Evolutionary conservation across 208 protist species (phyloP), one percentile per base, ranked within the genome.

Genomic region (Tritrichomonas foetus): DNA sequence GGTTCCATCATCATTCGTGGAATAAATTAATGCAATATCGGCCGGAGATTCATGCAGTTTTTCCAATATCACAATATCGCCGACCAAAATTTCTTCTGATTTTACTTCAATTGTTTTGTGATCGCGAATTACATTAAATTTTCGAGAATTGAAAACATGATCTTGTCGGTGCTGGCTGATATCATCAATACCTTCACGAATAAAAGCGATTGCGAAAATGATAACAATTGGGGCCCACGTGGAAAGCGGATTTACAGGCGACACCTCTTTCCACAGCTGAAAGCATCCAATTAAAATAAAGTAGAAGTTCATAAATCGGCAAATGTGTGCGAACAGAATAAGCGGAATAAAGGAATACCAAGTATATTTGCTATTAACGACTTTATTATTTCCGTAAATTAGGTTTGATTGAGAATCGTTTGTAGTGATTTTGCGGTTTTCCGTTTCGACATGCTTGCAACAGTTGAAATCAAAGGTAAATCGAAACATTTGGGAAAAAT

Each of bases 121-220:
- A 22, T 95, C 20, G 41, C 95, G 74, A 16, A 98, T 82, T 74
- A 96, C 96, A 72, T 96, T 95, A 89, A 96, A 97, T 36, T 95
- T 94, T 94, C 97, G 96, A 22, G 95, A 50, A 94, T 98, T 98
- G 20, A 95, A 96, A 16, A 94, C 93, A 93, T 96, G 95, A 94
- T 99, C 98, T 64, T 97, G 96, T 66, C 95, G 94, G 72, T 95
- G 98, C 69, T 97, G 95, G 94, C 98, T 95, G 92, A 98, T 96
- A 95, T 99, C 98, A 95, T 99, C 93, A 44, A 93, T 64, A 33
- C 55, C 57, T 93, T 93, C 93, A 44, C 92, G 55, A 41, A 92
- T 57, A 20, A 92, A 84, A 49, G 50, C 36, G 20, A 94, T 3
- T 20, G 33, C 69, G 25, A 93, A 94, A 41, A 94, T 64, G 14